These are phyloP conservation scores for Populus tomentosa DNA, from an alignment of 441 rosid genomes.

Conservation along the genomic window DNA sequence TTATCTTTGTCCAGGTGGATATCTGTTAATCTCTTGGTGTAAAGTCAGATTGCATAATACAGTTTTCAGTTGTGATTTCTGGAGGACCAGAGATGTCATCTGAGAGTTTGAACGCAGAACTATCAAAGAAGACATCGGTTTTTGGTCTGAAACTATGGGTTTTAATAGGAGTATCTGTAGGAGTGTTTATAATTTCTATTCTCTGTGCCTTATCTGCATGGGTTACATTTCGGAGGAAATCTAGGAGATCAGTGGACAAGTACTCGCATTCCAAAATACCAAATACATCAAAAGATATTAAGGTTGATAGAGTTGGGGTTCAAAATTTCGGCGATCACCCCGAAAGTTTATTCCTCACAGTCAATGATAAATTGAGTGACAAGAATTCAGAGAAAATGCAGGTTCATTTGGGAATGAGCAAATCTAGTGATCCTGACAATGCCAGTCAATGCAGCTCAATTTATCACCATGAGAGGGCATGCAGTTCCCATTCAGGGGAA, in stretches of 20 bases:
- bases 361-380: constrained; percentile 60
- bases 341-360: constrained; percentile 33
- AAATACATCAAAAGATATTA: constrained; percentile 73
- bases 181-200: constrained; percentile 56
- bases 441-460: constrained; percentile 69
- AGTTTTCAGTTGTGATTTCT: constrained; percentile 7
- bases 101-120: constrained; percentile 50
- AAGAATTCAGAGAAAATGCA: constrained; percentile 56
- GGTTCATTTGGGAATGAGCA: constrained; percentile 54
- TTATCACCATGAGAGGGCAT: constrained; percentile 66
- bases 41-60: constrained; percentile 13
- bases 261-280: constrained; percentile 68
- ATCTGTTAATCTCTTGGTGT: constrained; percentile 24
- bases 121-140: constrained; percentile 65
- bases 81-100: constrained; percentile 62
- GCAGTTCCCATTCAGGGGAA: constrained; percentile 79
- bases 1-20: constrained; percentile 26
- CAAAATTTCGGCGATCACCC: constrained; percentile 40
- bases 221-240: constrained; percentile 58
- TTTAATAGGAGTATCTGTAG: constrained; percentile 67
- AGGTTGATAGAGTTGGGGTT: constrained; percentile 61
- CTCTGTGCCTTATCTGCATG: constrained; percentile 60
- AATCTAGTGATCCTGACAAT: constrained; percentile 75
- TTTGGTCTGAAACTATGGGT: constrained; percentile 85
- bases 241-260: constrained; percentile 48